phyloP scores from a whole-genome alignment of 2,329 filamentous ascomycete species.

The Neonectria coccinea region DNA sequence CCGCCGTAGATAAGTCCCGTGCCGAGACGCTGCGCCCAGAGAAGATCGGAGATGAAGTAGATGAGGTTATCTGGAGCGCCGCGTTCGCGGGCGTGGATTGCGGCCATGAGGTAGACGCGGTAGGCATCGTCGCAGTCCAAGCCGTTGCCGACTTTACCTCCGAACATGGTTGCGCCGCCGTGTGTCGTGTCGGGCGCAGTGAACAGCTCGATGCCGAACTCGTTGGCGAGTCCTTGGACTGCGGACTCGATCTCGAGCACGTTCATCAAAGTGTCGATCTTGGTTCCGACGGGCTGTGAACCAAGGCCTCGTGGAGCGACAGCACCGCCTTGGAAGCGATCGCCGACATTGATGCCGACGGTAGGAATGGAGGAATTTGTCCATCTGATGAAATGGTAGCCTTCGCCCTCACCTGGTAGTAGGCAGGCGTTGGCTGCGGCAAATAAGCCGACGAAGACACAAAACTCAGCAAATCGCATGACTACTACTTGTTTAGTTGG shows the following conservation, averaged over 20 bases:
- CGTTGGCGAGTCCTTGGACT: constrained; percentile 53
- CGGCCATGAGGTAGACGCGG: constrained; percentile 63
- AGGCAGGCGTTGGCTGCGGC: not conserved
- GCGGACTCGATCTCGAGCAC: constrained; percentile 56
- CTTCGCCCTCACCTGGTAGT: not conserved
- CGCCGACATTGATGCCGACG: constrained; percentile 53
- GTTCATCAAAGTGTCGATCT: constrained; percentile 56
- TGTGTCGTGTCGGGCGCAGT: constrained; percentile 56
- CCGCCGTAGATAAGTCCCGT: constrained; percentile 59
- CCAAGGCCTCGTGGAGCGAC: constrained; percentile 45
- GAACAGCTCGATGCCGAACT: constrained; percentile 54
- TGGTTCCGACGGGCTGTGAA: constrained; percentile 44
- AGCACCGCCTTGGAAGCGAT: constrained; percentile 53
- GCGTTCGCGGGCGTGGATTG: constrained; percentile 67
- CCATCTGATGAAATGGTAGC: not conserved
- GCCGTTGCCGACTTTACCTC: constrained; percentile 53
- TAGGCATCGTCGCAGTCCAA: constrained; percentile 50
- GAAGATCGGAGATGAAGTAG: constrained; percentile 67
- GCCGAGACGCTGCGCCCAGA: constrained; percentile 61
- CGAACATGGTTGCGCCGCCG: constrained; percentile 54
- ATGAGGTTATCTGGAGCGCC: constrained; percentile 65
- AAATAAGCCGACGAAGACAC: not conserved
- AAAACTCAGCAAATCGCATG: not conserved
- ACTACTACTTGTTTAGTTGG: too few relatives aligned
- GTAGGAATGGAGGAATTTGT: not conserved